Conservation (phyloP, 768 basidiomycete genomes). For the Coprinellus micaceus region DNA sequence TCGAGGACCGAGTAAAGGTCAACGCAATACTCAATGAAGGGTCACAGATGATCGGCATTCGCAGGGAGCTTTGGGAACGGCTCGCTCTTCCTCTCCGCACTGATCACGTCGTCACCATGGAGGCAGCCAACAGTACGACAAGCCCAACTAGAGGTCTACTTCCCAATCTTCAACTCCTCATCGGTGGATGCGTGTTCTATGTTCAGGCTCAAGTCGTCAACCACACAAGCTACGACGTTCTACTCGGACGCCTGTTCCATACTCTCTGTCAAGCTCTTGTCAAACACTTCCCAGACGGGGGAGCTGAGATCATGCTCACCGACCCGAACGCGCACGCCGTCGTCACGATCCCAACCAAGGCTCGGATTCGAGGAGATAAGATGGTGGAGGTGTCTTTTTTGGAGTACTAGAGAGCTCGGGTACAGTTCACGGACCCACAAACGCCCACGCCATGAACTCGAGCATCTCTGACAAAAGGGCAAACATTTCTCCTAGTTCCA, state of each 20-base stretch:
- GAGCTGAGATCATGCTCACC: conserved; percentile 6
- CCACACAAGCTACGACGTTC: conserved; percentile 18
- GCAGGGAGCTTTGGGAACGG: conserved; percentile 16
- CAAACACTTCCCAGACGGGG: conserved; percentile 7
- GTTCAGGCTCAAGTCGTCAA: conserved; percentile 21
- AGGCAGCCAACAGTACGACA: conserved; percentile 17
- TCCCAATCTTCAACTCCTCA: conserved; percentile 12
- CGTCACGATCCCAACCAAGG: conserved; percentile 10
- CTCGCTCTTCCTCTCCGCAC: conserved; percentile 8
- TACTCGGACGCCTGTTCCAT: conserved; percentile 20
- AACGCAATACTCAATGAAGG: conserved; percentile 17
- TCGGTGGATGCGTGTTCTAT: conserved; percentile 15
- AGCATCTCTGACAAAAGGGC: too few species aligned
- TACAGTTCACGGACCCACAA: conserved; percentile 5
- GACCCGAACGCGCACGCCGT: conserved; percentile 15
- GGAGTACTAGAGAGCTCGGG: conserved; percentile 8
- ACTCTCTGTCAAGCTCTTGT: conserved; percentile 9
- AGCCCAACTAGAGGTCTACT: conserved; percentile 16
- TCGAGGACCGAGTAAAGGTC: conserved; percentile 8
- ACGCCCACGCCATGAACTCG: too few species aligned
- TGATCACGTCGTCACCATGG: conserved; percentile 17
- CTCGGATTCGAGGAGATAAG: background rate
- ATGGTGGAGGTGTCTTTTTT: conserved; percentile 7
- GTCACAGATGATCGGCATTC: conserved; percentile 13
- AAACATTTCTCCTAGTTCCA: too few species aligned